Base-by-base conservation (phyloP, 2,329 filamentous ascomycete species). In the Cordyceps tenuipes region DNA sequence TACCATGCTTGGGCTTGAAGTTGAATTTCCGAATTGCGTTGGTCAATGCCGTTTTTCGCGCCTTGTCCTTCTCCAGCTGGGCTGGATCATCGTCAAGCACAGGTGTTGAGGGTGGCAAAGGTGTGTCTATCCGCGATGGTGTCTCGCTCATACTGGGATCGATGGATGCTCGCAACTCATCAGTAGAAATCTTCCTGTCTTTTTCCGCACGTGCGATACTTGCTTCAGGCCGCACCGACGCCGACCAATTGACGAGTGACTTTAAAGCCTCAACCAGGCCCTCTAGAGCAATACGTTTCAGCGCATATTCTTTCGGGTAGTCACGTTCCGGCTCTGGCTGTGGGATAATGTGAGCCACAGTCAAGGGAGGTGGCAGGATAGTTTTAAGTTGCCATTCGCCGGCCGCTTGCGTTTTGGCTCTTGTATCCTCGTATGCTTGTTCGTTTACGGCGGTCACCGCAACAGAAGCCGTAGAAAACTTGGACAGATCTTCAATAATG, bases 21-120 rank as follows among this genome's bases (percentile, higher is more conserved):
- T 99, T 99, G 80, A 99, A 99, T 63, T 91, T 88, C 54, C 87
- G 85, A 59, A 97, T 88, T 2, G 89, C 93, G 67, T 96, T 94
- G 57, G 87, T 89, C 62, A 97, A 76, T 0, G 94, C 94, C 7
- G 91, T 97, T 76, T 99, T 99, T 63, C 88, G 84, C 62, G 92
- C 90, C 75, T 97, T 97, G 60, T 92, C 91, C 72, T 89, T 95
- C 69, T 97, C 94, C n/a, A 99, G 79, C 67, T 97, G 88, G 63
- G 86, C 91, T 0, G 93, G 93, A 68, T 99, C 94, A 69, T 99
- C 95, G 61, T 97, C 91, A 3, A 85, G 74, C 2, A 86, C 76
- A 21, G 85, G 88, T 0, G 89, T 91, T 6, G 83, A 87, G 8
- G 85, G 83, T 0, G 69, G 80, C 72, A 64, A 80, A 72, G 61